Evolutionary conservation across 805 yeast species (phyloP), one percentile per base, ranked within the genome.

Genomic region (Kazachstania africana): DNA sequence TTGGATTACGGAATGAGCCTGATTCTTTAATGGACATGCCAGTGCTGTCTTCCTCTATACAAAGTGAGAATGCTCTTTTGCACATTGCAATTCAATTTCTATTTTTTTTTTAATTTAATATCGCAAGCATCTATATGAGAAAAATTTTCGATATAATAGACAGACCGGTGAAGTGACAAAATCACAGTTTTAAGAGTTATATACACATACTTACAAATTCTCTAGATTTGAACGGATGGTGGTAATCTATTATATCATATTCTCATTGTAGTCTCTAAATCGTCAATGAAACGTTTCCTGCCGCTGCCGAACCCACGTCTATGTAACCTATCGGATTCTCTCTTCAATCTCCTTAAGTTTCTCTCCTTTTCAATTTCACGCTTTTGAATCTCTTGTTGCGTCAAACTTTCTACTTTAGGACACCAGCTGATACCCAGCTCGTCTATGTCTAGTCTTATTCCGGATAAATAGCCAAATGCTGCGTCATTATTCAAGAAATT

Each of bases 281-380:
- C 78, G 38, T 73, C 79, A 27, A 61, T 51, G 39, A 73, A 64
- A 40, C 66, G 55, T 36, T 61, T 55, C n/a, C n/a, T n/a, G n/a
- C n/a, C n/a, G n/a, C n/a, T n/a, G n/a, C n/a, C n/a, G n/a, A n/a
- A n/a, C 13, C 62, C 57, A 43, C 65, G 58, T 43, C 64, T 57
- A 8, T 48, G 39, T 26, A 54, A 35, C 25, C 70, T 69, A 36
- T 70, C 77, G 8, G 85, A 76, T 53, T 91, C 97, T 58, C 98
- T 74, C 64, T 93, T 88, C 50, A 87, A 66, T 50, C 98, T 74
- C 57, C 98, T 72, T 38, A 84, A 67, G 51, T 81, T 85, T 55
- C 97, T 70, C 45, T 87, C 95, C 48, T 93, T 75, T 58, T 91
- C 98, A 44, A 85, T 84, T 53, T 91, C 97, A 43, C 97, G 70